Percentiles rank a stretch among this genome's conserved stretches.
phyloP scores from a whole-genome alignment of 1,284 basidiomycete species.

The Coniferiporia sulphurascens region DNA sequence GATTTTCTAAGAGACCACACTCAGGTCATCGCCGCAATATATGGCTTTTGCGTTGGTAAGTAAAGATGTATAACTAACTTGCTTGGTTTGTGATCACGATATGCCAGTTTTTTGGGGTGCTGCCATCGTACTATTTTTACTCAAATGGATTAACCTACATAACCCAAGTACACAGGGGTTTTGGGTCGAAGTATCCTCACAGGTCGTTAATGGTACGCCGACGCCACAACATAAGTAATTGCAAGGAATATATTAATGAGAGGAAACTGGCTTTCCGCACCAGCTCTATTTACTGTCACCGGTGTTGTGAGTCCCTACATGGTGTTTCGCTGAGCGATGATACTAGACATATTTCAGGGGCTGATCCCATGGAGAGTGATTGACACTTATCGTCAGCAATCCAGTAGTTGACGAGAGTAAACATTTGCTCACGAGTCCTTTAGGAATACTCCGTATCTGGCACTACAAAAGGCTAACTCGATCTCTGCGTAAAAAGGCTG shows the following conservation, averaged over 20 bases:
- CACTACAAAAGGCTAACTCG: slow-evolving; percentile 58
- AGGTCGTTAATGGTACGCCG: slow-evolving; percentile 65
- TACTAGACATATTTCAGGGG: slow-evolving; percentile 29
- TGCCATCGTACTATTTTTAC: slow-evolving; percentile 75
- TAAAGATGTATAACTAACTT: slow-evolving; percentile 4
- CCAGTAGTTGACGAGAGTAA: neutral
- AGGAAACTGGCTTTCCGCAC: neutral
- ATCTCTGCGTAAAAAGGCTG: slow-evolving; percentile 51
- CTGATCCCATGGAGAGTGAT: slow-evolving; percentile 70
- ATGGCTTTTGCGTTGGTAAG: slow-evolving; percentile 73
- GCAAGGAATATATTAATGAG: neutral
- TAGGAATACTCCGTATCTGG: slow-evolving; percentile 74
- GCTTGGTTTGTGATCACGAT: neutral
- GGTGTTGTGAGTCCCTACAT: slow-evolving; percentile 30
- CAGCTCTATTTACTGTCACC: slow-evolving; percentile 78
- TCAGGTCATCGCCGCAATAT: slow-evolving; percentile 65
- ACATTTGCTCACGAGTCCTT: slow-evolving; percentile 1
- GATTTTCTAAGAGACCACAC: neutral
- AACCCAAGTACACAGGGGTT: slow-evolving; percentile 59
- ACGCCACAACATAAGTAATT: neutral
- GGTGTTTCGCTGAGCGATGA: slow-evolving; percentile 22
- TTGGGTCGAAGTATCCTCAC: slow-evolving; percentile 76
- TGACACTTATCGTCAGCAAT: slow-evolving; percentile 71
- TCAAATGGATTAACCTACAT: slow-evolving; percentile 64
- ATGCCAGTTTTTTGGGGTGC: slow-evolving; percentile 66